Evolutionary conservation across 306 rosid genomes (phyloP).

Genomic region (Malus sylvestris): DNA sequence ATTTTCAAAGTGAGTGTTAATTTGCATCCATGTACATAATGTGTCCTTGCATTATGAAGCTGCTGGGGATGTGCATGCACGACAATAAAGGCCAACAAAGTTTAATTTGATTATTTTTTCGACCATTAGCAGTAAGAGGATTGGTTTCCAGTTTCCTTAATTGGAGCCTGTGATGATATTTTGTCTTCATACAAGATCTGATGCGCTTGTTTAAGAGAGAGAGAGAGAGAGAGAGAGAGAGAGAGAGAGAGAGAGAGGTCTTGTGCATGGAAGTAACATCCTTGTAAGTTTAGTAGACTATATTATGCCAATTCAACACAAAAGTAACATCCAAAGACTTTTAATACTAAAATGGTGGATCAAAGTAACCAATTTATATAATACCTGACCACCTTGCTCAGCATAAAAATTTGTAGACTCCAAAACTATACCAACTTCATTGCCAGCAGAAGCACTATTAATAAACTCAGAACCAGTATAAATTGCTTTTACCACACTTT

Average conservation of each 20-base stretch:
- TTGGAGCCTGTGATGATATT: not conserved
- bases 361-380: not conserved
- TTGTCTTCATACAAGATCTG: not conserved
- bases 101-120: not conserved
- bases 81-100: not conserved
- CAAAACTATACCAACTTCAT: conserved; percentile 70
- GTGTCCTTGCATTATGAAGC: not conserved
- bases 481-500: conserved; percentile 70
- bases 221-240: no score
- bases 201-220: not conserved
- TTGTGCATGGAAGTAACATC: not conserved
- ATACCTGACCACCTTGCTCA: conserved; percentile 99
- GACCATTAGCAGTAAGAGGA: not conserved
- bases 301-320: not conserved
- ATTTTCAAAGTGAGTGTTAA: not conserved
- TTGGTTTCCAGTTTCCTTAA: not conserved
- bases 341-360: not conserved
- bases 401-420: conserved; percentile 96
- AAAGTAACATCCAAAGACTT: not conserved
- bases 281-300: not conserved
- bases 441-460: conserved; percentile 44
- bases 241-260: not conserved
- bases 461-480: conserved; percentile 73
- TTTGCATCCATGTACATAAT: not conserved
- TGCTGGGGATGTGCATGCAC: not conserved